These are phyloP conservation scores for Fusarium sororula DNA, from an alignment of 2,329 filamentous ascomycete species.

Conservation along the genomic window DNA sequence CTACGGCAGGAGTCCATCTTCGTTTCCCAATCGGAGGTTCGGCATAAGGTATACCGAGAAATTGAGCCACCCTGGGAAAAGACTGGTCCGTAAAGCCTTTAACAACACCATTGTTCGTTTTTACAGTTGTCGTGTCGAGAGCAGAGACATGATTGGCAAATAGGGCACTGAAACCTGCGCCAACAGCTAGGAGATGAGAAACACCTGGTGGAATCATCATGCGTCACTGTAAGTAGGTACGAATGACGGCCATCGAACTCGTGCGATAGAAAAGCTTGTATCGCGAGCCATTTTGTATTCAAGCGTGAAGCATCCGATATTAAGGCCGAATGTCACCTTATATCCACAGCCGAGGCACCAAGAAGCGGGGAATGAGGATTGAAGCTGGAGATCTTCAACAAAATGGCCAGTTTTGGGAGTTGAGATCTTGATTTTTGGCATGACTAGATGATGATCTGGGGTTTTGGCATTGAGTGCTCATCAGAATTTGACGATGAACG, in stretches of 20 bases:
- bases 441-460: background rate
- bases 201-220: background rate
- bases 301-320: background rate
- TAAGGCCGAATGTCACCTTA: background rate
- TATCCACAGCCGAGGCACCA: background rate
- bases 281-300: background rate
- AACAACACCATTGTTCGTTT: background rate
- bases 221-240: background rate
- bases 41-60: conserved; percentile 12
- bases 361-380: background rate
- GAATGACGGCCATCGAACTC: background rate
- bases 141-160: background rate
- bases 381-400: background rate
- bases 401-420: background rate
- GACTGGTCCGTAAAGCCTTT: background rate
- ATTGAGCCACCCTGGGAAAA: background rate
- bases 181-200: background rate
- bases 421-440: background rate
- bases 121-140: background rate
- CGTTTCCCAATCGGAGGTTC: background rate
- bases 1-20: background rate
- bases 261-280: background rate
- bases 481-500: background rate
- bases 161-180: background rate
- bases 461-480: background rate